These are phyloP conservation scores for Leptodontidium sp. DNA, from an alignment of 2,329 filamentous ascomycete species.

Conservation along the genomic window DNA sequence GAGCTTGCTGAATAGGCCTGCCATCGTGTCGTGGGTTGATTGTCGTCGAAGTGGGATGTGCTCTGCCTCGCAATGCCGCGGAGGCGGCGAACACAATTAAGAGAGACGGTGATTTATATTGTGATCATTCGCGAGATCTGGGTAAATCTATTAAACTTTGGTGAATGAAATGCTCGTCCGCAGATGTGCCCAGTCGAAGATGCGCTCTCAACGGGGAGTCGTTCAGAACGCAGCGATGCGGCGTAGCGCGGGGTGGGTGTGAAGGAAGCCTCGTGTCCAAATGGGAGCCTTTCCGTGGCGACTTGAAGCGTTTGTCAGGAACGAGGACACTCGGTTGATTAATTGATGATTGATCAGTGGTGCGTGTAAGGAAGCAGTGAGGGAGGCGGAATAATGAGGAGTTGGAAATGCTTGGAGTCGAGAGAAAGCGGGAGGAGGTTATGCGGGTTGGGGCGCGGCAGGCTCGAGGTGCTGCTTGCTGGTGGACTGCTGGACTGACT, in stretches of 20 bases:
- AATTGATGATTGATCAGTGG: conserved; percentile 6
- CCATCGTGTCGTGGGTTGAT: conserved; percentile 51
- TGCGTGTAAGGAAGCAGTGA: not conserved
- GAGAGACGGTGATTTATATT: conserved; percentile 24
- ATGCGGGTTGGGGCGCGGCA: conserved; percentile 19
- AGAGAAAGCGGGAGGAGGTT: conserved; percentile 20
- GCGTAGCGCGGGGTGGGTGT: conserved; percentile 34
- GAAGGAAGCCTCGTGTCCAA: conserved; percentile 23
- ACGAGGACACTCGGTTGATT: not conserved
- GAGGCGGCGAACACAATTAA: conserved; percentile 33
- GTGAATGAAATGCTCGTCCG: conserved; percentile 7
- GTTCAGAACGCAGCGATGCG: conserved; percentile 25
- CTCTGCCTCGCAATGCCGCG: conserved; percentile 35
- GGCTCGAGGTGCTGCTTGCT: not conserved
- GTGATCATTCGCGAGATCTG: conserved; percentile 34
- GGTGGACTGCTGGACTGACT: not conserved
- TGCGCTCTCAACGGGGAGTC: not conserved
- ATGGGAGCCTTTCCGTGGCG: conserved; percentile 25
- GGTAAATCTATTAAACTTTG: not conserved
- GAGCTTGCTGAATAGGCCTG: conserved; percentile 66
- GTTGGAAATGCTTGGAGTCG: conserved; percentile 2
- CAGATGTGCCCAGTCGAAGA: conserved; percentile 19
- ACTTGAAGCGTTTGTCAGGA: conserved; percentile 13
- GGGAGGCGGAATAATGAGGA: not conserved
- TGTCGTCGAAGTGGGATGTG: conserved; percentile 22